Evolutionary conservation across 129 eudicot genomes (phyloP), one percentile per base, ranked within the genome.

Genomic region (Centaurea solstitialis): DNA sequence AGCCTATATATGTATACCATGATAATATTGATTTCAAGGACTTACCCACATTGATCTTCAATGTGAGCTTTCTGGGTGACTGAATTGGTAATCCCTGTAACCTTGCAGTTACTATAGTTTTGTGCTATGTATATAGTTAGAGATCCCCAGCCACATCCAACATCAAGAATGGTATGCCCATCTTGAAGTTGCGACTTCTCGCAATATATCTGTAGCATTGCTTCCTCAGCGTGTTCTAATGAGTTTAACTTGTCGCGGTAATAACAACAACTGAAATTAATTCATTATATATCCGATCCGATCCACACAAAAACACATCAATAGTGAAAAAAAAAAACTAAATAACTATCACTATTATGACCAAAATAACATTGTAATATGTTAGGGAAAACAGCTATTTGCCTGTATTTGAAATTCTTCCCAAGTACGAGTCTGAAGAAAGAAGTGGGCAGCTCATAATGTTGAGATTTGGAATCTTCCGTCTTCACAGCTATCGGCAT

Each of bases 131-230:
- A 96, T 22, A 93, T 73, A 72, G 76, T 74, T 72, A 96, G 87
- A 68, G 99, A 93, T 59, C 99, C 99, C 99, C 99, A 96, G 40
- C 99, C 99, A 85, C 99, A 96, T 30, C 99, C 99, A 76, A 96
- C 94, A 84, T 96, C 99, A 84, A 96, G 99, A 88, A 96, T 93
- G 47, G 90, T 80, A 28, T 96, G 99, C 1, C 99, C 99, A 79
- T 91, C 98, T 89, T 91, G 70, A 47, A 96, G 67, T 83, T 91
- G 89, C 3, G 98, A 82, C 83, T 91, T 93, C 82, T 91, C 93
- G 76, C 99, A 93, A 85, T 96, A 93, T 45, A 87, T 39, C 72
- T 91, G 90, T 74, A 96, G 18, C 99, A 96, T 96, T 80, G 97
- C 99, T 73, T 85, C 88, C 82, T 91, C 99, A 40, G 99, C 99